Base-by-base conservation (phyloP, 2,329 filamentous ascomycete species). In the Polychaeton citri region DNA sequence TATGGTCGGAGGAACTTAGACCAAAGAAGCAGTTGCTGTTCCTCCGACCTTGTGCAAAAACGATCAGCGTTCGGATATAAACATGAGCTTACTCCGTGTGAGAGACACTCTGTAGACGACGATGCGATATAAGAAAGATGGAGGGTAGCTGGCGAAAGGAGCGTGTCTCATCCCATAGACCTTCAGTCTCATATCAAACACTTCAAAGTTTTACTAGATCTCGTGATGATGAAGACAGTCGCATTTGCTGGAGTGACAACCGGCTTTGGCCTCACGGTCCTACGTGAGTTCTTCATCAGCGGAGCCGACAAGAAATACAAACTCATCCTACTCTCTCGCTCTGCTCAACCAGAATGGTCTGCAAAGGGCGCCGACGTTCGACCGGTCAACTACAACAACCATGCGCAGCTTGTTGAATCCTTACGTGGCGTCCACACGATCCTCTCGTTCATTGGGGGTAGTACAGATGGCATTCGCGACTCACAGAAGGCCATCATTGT, bases 401-500 rank as follows among this genome's bases (percentile, higher is more conserved):
- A 46, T 33, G 13, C 12, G 15, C 33, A 42, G 21, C 47, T 54
- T 30, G 43, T 47, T 18, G 3, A 28, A 5, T 46, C 44, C 15
- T 43, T 55, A 1, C 31, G 24, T 10, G 49, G 38, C 24, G 48
- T 54, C 10, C 51, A 56, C 40, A 56, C 52, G 6, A 32, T 56
- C 32, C 38, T 54, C 20, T 52, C 51, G 3, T 28, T 51, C 32
- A 47, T 55, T 37, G 46, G 47, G 21, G 43, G 44, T 30, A 35
- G 30, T n/a, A 15, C 31, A 6, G 21, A 34, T 8, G 44, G 39
- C 12, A 19, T 47, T 2, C 37, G 34, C 5, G 31, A 45, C 2
- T 52, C 63, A 1, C 72, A 75, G 46, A 57, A 60, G 21, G 56
- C 55, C 6, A 55, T 78, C 28, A 60, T 79, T 33, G 65, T 74